Conservation (phyloP, 2,329 filamentous ascomycete genomes). For the Clathrospora elynae region DNA sequence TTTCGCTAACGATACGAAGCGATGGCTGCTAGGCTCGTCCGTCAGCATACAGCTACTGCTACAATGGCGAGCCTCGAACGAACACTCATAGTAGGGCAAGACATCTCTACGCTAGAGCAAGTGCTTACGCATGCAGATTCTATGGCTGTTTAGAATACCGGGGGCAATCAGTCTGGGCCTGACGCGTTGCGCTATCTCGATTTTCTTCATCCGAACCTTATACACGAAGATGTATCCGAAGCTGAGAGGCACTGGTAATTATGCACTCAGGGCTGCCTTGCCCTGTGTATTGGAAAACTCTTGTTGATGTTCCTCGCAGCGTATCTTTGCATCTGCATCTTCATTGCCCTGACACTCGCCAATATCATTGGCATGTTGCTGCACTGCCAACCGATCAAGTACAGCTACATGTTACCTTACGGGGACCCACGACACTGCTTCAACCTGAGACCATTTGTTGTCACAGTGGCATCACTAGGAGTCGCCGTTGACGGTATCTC, state of each 20-base stretch:
- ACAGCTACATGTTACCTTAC: conserved; percentile 28
- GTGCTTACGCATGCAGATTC: conserved; percentile 22
- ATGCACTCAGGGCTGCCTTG: neutral
- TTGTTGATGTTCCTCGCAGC: conserved; percentile 27
- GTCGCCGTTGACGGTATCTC: conserved; percentile 27
- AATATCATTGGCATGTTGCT: conserved; percentile 18
- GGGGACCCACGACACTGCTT: conserved; percentile 27
- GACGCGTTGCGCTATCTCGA: conserved; percentile 29
- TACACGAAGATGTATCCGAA: conserved; percentile 24
- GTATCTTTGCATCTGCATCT: conserved; percentile 19
- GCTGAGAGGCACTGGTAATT: conserved; percentile 30
- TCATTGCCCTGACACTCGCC: conserved; percentile 15
- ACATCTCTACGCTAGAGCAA: neutral
- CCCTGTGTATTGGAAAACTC: neutral
- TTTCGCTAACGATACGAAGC: conserved; percentile 19
- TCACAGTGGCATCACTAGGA: conserved; percentile 15
- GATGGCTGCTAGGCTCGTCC: conserved; percentile 22
- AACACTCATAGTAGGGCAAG: conserved; percentile 22
- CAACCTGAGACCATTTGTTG: conserved; percentile 16
- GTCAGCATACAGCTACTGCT: conserved; percentile 12
- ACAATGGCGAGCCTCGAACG: conserved; percentile 13
- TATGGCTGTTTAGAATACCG: conserved; percentile 30
- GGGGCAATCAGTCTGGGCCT: conserved; percentile 24
- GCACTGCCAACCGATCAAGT: conserved; percentile 29
- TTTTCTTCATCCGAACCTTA: conserved; percentile 36